Evolutionary conservation across 1,284 basidiomycete species (phyloP), one percentile per base, ranked within the genome.

Genomic region (Schizophyllum amplum): DNA sequence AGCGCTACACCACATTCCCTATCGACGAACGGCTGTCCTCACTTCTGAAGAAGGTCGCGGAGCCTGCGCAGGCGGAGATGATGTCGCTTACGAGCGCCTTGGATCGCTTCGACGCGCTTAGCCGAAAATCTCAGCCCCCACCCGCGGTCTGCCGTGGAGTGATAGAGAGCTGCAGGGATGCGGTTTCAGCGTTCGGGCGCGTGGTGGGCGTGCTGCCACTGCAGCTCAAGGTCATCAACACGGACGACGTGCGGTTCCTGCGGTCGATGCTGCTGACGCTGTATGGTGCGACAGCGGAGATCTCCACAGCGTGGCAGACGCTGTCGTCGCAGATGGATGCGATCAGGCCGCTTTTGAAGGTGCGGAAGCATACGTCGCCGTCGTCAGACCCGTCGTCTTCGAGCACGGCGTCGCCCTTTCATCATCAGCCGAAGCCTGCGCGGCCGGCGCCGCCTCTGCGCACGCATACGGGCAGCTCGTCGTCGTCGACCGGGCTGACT

Each of bases 31-130:
- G 92, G n/a, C 74, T 97, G 27, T 85, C 91, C 11, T 84, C 86
- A 4, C 82, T 92, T 4, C 78, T 98, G 59, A 77, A 84, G 54
- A 90, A 93, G 65, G 89, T 95, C 22, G 81, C 96, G 59, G 88
- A 92, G 62, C 88, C 93, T 5, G 93, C 94, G 0, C 88, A 86
- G 65, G 73, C 78, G 52, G 92, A 92, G 62, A 90, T 98, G 79
- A 80, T 83, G 56, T 84, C 86, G 58, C 78, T 99, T 13, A 97
- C 98, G 68, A 83, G 86, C 58, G 86, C 92, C 0, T 80, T 99
- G 50, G 97, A 98, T 69, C 86, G 89, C 20, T 98, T 98, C 71
- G 97, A 99, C 69, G 81, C 87, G 1, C 81, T 86, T 63, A 89
- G 90, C 55, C 81, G 88, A 59, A 82, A 86, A 59, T 77, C 78